Percentiles rank a stretch among this genome's conserved stretches.
Conservation (phyloP, 2,329 filamentous ascomycete species). For the Ophiocordyceps camponoti-saundersi region DNA sequence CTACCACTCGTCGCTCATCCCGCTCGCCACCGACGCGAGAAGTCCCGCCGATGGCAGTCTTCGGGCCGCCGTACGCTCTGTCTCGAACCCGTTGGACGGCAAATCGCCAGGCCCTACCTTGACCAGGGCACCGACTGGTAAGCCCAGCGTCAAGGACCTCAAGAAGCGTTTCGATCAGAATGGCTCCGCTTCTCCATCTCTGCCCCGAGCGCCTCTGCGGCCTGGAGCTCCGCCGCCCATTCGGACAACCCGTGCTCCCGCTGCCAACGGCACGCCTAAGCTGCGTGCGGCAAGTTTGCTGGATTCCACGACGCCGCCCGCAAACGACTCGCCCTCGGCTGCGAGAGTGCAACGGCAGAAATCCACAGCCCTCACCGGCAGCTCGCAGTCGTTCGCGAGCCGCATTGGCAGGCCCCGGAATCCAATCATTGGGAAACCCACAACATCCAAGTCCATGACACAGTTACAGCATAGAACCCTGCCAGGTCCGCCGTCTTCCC, state of each 20-base stretch:
- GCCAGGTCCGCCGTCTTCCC: constrained; percentile 14
- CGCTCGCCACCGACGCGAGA: constrained; percentile 14
- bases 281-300: constrained; percentile 12
- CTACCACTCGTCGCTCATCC: constrained; percentile 19
- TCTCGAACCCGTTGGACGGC: constrained; percentile 37
- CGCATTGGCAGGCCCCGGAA: constrained; percentile 36
- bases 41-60: constrained; percentile 1
- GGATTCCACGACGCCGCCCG: constrained; percentile 4
- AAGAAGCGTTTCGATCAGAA: constrained; percentile 64
- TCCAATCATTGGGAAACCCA: constrained; percentile 14
- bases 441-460: constrained; percentile 18
- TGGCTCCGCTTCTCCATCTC: constrained; percentile 15
- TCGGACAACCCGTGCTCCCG: constrained; percentile 13
- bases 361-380: constrained; percentile 31
- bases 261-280: constrained; percentile 17
- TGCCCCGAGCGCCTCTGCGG: constrained; percentile 18
- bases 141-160: constrained; percentile 65
- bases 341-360: constrained; percentile 26
- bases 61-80: constrained; percentile 31
- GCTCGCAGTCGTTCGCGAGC: constrained; percentile 41
- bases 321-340: constrained; percentile 7
- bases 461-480: constrained; percentile 14
- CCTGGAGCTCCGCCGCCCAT: constrained; percentile 12
- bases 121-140: constrained; percentile 17
- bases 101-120: constrained; percentile 12